Conservation (phyloP, 139 green algal species). For the Pedinophyceae sp. region DNA sequence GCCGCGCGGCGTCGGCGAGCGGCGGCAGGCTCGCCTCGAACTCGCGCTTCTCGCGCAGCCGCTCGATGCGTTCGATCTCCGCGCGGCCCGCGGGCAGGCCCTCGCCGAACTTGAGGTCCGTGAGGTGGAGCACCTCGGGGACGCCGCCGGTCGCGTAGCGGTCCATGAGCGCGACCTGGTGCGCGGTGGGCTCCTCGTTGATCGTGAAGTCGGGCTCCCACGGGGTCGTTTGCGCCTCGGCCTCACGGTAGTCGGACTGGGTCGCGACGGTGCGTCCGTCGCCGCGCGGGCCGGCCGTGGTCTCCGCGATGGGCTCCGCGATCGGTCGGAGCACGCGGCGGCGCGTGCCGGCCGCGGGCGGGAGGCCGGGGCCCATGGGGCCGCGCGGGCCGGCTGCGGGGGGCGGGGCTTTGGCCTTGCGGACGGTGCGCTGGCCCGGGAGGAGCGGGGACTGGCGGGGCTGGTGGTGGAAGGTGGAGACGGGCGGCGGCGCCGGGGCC, state of each 20-base stretch:
- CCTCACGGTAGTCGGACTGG: conserved; percentile 60
- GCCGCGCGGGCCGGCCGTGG: not conserved
- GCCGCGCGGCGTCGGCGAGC: conserved; percentile 27
- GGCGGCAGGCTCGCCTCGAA: conserved; percentile 60
- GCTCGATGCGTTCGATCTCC: conserved; percentile 40
- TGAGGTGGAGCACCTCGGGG: conserved; percentile 49
- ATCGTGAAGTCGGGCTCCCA: conserved; percentile 39
- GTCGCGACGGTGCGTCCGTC: conserved; percentile 33
- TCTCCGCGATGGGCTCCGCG: not conserved
- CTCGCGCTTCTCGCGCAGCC: conserved; percentile 49
- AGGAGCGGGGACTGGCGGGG: too few species aligned
- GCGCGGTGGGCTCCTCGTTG: conserved; percentile 22
- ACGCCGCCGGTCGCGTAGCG: conserved; percentile 24
- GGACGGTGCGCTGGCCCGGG: too few species aligned
- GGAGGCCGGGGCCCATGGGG: not conserved
- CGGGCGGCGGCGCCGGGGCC: too few species aligned
- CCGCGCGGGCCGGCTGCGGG: not conserved
- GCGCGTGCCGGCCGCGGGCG: not conserved
- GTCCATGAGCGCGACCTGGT: conserved; percentile 31
- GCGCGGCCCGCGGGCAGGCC: conserved; percentile 35
- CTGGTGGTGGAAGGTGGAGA: not conserved
- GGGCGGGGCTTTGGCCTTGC: too few species aligned
- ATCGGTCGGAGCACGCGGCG: not conserved
- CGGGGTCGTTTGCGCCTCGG: conserved; percentile 50
- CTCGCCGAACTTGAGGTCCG: conserved; percentile 38